A percentile compares a stretch with the other conserved stretches of the same genome.
phyloP scores from a whole-genome alignment of 2,329 filamentous ascomycete genomes.

The Fusarium marasasianum region DNA sequence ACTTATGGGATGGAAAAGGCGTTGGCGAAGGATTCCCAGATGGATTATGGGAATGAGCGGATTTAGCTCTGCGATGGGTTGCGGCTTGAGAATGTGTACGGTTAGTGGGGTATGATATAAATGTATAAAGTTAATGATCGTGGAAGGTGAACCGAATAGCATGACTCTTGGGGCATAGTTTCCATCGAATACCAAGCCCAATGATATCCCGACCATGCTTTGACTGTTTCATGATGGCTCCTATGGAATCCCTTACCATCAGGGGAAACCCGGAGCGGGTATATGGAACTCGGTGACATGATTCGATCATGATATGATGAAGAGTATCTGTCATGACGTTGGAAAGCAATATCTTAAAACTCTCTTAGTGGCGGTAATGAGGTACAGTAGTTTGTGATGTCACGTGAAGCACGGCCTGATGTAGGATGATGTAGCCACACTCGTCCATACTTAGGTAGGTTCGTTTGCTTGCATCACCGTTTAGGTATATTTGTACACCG shows the following conservation, averaged over 20 bases:
- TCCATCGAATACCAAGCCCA: background rate
- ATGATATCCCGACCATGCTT: background rate
- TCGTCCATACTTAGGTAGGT: slow-evolving; percentile 1
- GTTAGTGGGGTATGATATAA: slow-evolving; percentile 34
- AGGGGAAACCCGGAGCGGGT: background rate
- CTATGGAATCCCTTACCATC: background rate
- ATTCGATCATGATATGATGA: background rate
- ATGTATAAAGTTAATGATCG: slow-evolving; percentile 35
- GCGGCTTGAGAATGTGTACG: slow-evolving; percentile 1
- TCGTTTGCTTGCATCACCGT: slow-evolving; percentile 21
- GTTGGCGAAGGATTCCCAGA: slow-evolving; percentile 24
- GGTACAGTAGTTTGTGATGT: background rate
- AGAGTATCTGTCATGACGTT: background rate
- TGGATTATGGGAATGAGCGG: slow-evolving; percentile 6
- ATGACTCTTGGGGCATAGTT: background rate
- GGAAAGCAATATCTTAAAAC: background rate
- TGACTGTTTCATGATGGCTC: background rate
- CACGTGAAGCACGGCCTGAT: slow-evolving; percentile 27
- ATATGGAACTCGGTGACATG: background rate
- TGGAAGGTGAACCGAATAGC: background rate
- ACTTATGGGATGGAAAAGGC: slow-evolving; percentile 33
- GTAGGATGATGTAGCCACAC: slow-evolving; percentile 34
- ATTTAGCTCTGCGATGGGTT: slow-evolving; percentile 21
- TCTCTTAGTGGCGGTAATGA: slow-evolving; percentile 3
- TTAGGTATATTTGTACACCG: slow-evolving; percentile 13